Base-by-base conservation (phyloP, 2,329 filamentous ascomycete genomes). In the Paraconiothyrium brasiliense region DNA sequence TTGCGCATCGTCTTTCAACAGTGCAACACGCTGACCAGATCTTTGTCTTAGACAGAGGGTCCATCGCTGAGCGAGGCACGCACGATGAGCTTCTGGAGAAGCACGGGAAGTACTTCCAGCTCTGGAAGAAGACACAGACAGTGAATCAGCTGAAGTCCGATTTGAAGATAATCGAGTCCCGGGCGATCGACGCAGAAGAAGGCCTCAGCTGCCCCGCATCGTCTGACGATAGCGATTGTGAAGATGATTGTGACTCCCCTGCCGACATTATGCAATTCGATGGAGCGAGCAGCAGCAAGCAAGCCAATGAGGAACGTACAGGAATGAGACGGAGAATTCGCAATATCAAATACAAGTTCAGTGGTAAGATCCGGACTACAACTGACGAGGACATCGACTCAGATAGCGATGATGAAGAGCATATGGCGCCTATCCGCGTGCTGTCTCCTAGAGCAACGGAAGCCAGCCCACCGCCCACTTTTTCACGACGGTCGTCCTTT, bases 21-120 rank as follows among this genome's bases (percentile, higher is more conserved):
- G 93, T 94, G 70, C 93, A 91, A 9, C 89, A 90, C 62, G 92
- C 92, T 22, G 91, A 95, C 75, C 91, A 93, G 71, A 92, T 96
- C 65, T 83, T 92, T 62, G 92, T 94, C 52, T 83, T 93, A 46
- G 87, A 90, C 65, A 86, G 87, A 57, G 92, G 92, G 22, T 83
- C 84, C 48, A 89, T 95, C 57, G 86, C 86, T 16, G 92, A 95
- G 80, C 85, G 85, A 57, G 92, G 92, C 30, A 93, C 89, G 0
- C 92, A 97, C 73, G 85, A 90, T 27, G 87, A 93, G 69, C 85
- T 97, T 47, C 27, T 59, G 3, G 24, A 16, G 5, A 24, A 37
- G 32, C 39, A 27, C 27, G 57, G 57, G 7, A 59, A n/a, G 41
- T 54, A 59, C 27, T 47, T 30, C 16, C 27, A 52, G 24, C 49